Evolutionary conservation across 2,329 filamentous ascomycete species (phyloP).

Genomic region (Xylaria sp.): DNA sequence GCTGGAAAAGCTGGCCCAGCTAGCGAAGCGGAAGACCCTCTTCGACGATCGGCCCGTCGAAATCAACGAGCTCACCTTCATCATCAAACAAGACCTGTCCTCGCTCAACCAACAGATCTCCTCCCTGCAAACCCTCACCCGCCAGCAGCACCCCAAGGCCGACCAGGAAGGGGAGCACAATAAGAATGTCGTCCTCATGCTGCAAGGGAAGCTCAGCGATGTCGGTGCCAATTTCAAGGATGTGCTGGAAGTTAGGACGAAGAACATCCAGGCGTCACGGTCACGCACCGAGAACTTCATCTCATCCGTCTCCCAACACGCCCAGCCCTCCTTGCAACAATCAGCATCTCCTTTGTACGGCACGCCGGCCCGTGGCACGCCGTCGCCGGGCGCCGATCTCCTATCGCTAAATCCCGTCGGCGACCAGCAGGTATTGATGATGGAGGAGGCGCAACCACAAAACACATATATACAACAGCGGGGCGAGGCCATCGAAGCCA

Average conservation of each 20-base stretch:
- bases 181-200: constrained; percentile 91
- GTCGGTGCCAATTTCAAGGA: constrained; percentile 97
- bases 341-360: constrained; percentile 88
- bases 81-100: constrained; percentile 96
- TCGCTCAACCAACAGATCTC: constrained; percentile 85
- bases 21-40: constrained; percentile 94
- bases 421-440: constrained; percentile 86
- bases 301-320: constrained; percentile 81
- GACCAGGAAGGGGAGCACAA: constrained; percentile 95
- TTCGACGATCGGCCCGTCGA: constrained; percentile 97
- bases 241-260: constrained; percentile 91
- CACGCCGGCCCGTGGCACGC: constrained; percentile 62
- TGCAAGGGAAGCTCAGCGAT: constrained; percentile 90
- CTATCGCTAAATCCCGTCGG: constrained; percentile 83
- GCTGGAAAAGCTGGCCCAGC: constrained; percentile 87
- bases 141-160: constrained; percentile 73
- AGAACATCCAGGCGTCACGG: constrained; percentile 94
- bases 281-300: constrained; percentile 97
- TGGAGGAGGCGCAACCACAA: constrained; percentile 87
- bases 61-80: constrained; percentile 94
- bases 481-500: constrained; percentile 94
- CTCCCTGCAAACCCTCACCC: constrained; percentile 76
- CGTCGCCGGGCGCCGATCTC: constrained; percentile 73
- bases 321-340: constrained; percentile 70
- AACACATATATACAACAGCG: constrained; percentile 93